phyloP scores from a whole-genome alignment of 2,329 filamentous ascomycete genomes.

The Trichoderma polysporum region DNA sequence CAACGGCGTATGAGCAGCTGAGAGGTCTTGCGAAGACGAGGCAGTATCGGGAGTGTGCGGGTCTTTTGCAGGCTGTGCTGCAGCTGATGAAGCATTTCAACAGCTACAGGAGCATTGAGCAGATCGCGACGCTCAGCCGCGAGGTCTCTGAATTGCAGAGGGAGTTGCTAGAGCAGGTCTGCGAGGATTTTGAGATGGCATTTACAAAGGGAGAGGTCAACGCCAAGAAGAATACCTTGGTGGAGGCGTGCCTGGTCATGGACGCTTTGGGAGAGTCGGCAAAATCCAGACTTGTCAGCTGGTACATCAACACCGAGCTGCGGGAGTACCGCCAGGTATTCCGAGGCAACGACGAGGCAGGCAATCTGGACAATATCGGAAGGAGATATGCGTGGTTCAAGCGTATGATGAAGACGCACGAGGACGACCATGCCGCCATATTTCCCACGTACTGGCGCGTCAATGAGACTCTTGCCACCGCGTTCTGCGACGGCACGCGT shows the following conservation, averaged over 20 bases:
- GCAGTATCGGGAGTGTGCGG: conserved; percentile 93
- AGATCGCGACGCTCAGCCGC: conserved; percentile 89
- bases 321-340: conserved; percentile 96
- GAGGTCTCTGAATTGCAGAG: conserved; percentile 93
- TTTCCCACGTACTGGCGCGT: conserved; percentile 89
- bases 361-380: conserved; percentile 93
- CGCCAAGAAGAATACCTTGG: conserved; percentile 66
- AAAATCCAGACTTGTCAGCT: conserved; percentile 77
- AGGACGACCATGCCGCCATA: conserved; percentile 84
- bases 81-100: conserved; percentile 99
- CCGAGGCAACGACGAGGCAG: conserved; percentile 92
- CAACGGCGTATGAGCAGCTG: conserved; percentile 97
- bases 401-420: conserved; percentile 91
- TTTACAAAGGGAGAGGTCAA: conserved; percentile 86
- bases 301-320: conserved; percentile 97
- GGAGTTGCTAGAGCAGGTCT: conserved; percentile 94
- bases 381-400: conserved; percentile 95
- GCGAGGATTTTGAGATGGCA: conserved; percentile 94
- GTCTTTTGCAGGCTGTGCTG: conserved; percentile 88
- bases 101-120: conserved; percentile 94
- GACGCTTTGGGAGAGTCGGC: conserved; percentile 91
- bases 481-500: conserved; percentile 91
- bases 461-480: conserved; percentile 82
- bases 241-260: conserved; percentile 90
- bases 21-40: conserved; percentile 77